Evolutionary conservation across 2,329 filamentous ascomycete genomes (phyloP).

Genomic region (Chaetoscypha palmicola): DNA sequence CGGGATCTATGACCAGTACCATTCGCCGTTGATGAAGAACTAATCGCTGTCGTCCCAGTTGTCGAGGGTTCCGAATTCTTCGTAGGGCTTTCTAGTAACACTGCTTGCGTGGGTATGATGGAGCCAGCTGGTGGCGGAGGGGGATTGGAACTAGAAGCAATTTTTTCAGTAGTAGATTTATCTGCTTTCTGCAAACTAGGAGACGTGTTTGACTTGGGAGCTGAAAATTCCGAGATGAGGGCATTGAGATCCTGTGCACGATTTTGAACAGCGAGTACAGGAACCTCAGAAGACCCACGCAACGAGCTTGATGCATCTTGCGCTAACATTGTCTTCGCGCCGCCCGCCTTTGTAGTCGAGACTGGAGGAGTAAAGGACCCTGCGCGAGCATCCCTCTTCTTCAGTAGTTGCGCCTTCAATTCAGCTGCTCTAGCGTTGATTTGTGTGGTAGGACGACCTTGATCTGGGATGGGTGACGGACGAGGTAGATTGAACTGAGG

Average conservation of each 20-base stretch:
- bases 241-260: slow-evolving; percentile 22
- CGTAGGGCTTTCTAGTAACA: slow-evolving; percentile 20
- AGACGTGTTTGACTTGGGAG: slow-evolving; percentile 14
- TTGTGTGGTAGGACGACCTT: slow-evolving; percentile 18
- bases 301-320: slow-evolving; percentile 16
- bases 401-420: slow-evolving; percentile 29
- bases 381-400: slow-evolving; percentile 19
- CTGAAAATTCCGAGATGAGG: slow-evolving; percentile 25
- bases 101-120: slow-evolving; percentile 16
- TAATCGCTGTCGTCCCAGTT: slow-evolving; percentile 10
- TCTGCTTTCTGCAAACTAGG: slow-evolving; percentile 16
- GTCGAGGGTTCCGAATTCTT: slow-evolving; percentile 12
- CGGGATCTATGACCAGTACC: slow-evolving; percentile 14
- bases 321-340: slow-evolving; percentile 8
- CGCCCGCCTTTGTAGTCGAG: background rate
- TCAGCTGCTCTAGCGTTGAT: slow-evolving; percentile 28
- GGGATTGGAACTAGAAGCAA: slow-evolving; percentile 6
- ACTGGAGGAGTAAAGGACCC: slow-evolving; percentile 22
- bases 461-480: slow-evolving; percentile 7
- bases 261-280: slow-evolving; percentile 12
- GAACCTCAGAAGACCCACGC: slow-evolving; percentile 16
- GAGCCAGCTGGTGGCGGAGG: slow-evolving; percentile 1
- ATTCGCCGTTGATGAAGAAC: background rate
- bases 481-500: slow-evolving; percentile 15
- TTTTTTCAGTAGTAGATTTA: slow-evolving; percentile 6